Evolutionary conservation across 768 basidiomycete species (phyloP).

Genomic region (Mycena venus): DNA sequence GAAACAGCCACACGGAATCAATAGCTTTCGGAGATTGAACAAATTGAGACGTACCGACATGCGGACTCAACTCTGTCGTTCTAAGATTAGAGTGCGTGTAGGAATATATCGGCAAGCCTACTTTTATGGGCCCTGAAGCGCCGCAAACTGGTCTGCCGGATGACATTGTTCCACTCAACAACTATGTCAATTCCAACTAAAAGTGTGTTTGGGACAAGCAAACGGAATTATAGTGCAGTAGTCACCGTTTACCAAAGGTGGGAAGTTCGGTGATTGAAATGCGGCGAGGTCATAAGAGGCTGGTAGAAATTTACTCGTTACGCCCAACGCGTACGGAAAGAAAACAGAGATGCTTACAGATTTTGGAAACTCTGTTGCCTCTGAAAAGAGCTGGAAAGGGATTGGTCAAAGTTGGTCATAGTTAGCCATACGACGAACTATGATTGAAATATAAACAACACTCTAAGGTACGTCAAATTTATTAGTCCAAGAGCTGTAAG

Average conservation of each 20-base stretch:
- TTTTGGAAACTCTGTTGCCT: constrained; percentile 87
- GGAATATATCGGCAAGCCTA: constrained; percentile 35
- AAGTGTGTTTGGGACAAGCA: not conserved
- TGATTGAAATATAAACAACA: constrained; percentile 93
- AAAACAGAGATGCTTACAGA: constrained; percentile 45
- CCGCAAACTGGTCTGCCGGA: constrained; percentile 83
- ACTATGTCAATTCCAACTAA: constrained; percentile 91
- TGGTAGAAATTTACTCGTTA: not conserved
- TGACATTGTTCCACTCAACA: constrained; percentile 90
- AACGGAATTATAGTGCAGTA: constrained; percentile 11
- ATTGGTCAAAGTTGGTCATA: not conserved
- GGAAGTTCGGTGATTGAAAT: constrained; percentile 88
- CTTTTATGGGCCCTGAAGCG: constrained; percentile 89
- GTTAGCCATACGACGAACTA: constrained; percentile 38
- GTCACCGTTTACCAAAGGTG: constrained; percentile 83
- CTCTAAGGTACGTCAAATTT: constrained; percentile 58
- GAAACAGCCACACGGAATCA: constrained; percentile 28
- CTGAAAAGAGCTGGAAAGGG: constrained; percentile 68
- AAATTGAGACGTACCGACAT: constrained; percentile 74
- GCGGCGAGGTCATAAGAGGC: constrained; percentile 86
- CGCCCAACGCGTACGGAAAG: not conserved
- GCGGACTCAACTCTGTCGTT: constrained; percentile 76
- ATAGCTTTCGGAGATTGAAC: not conserved
- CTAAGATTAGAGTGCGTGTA: not conserved
- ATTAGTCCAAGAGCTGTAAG: not conserved